Percentiles rank a stretch among this genome's conserved stretches.
phyloP scores from a whole-genome alignment of 176 grass and related monocot genomes.

The Tuctoria greenei region DNA sequence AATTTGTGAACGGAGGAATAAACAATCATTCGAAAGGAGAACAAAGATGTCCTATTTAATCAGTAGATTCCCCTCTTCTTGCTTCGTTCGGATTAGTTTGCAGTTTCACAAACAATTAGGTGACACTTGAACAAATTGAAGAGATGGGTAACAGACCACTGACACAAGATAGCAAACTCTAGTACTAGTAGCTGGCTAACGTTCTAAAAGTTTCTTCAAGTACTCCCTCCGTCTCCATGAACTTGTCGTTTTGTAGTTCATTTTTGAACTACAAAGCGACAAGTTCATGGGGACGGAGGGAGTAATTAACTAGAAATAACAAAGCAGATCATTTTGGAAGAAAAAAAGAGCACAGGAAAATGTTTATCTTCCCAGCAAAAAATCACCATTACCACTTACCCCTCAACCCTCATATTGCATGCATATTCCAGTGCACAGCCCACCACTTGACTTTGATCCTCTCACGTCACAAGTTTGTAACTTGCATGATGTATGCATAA shows the following conservation, averaged over 20 bases:
- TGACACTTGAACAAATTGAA: constrained; percentile 30
- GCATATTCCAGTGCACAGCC: constrained; percentile 14
- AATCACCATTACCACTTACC: constrained; percentile 45
- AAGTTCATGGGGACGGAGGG: too few relatives aligned
- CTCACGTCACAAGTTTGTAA: not conserved
- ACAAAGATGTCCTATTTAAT: not conserved
- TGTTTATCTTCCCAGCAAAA: constrained; percentile 22
- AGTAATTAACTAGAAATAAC: constrained; percentile 31
- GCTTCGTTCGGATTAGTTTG: constrained; percentile 28
- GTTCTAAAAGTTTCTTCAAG: constrained; percentile 20
- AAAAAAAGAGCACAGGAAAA: not conserved
- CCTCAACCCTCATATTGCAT: constrained; percentile 48
- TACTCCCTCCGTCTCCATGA: too few relatives aligned
- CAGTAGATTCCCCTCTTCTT: constrained; percentile 32
- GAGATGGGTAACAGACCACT: constrained; percentile 7
- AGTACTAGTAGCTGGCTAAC: constrained; percentile 11
- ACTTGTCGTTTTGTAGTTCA: too few relatives aligned
- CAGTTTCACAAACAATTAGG: constrained; percentile 29
- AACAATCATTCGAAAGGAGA: constrained; percentile 8
- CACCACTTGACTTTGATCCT: not conserved
- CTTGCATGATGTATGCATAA: constrained; percentile 28
- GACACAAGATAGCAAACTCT: not conserved
- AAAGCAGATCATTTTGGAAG: constrained; percentile 15
- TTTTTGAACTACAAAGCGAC: too few relatives aligned
- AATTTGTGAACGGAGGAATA: constrained; percentile 19